Conservation (phyloP, 2,329 filamentous ascomycete species). For the Xylariaceae sp. region DNA sequence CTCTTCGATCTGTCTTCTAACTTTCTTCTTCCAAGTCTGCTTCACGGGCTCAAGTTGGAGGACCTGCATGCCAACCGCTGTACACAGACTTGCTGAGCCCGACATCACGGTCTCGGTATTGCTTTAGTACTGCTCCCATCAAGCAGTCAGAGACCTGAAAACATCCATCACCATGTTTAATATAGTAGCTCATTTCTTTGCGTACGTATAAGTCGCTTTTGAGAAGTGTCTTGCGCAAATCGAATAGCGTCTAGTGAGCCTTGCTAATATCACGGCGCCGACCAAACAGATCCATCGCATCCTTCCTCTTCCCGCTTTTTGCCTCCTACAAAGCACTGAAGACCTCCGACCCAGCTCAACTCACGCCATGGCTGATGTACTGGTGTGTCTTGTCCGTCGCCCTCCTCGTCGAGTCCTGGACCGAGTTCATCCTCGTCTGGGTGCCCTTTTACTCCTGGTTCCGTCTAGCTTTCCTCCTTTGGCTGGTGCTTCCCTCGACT, state of each 20-base stretch:
- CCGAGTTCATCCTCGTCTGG: constrained; percentile 83
- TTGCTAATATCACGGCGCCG: constrained; percentile 3
- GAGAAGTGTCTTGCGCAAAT: background rate
- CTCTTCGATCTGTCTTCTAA: background rate
- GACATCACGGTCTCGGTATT: too few species aligned
- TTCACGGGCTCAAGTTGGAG: too few species aligned
- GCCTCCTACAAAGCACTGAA: constrained; percentile 97
- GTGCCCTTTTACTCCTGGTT: constrained; percentile 93
- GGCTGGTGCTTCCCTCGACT: constrained; percentile 96
- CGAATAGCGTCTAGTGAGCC: background rate
- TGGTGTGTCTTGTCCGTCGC: constrained; percentile 88
- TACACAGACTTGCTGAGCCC: too few species aligned
- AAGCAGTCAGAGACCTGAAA: too few species aligned
- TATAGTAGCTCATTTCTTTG: constrained; percentile 17
- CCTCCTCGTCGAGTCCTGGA: constrained; percentile 80
- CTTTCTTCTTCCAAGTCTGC: background rate
- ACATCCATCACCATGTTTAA: constrained; percentile 12
- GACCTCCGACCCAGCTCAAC: constrained; percentile 79
- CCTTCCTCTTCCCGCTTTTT: constrained; percentile 91
- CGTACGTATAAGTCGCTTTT: constrained; percentile 7
- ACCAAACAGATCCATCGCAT: constrained; percentile 70
- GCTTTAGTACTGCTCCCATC: too few species aligned
- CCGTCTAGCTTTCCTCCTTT: constrained; percentile 80
- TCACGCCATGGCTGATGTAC: constrained; percentile 99
- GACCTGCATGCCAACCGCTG: too few species aligned